phyloP scores from a whole-genome alignment of 2,329 filamentous ascomycete genomes.

The Pseudogymnoascus sp. region DNA sequence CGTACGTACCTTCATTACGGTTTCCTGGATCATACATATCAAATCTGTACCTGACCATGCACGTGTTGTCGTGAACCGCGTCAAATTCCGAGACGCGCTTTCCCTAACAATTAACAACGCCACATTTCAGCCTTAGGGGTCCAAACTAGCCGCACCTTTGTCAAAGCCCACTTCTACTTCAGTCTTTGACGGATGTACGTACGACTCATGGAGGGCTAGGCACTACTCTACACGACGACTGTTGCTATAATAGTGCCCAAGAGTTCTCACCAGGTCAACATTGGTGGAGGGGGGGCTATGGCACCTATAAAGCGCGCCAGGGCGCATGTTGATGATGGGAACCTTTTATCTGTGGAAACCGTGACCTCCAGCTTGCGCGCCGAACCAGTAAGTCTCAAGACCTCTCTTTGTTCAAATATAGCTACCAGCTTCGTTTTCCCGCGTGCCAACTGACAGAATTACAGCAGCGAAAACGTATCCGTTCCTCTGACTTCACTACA shows the following conservation, averaged over 20 bases:
- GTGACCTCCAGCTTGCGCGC: neutral
- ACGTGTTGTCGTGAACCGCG: conserved; percentile 6
- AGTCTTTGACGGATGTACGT: neutral
- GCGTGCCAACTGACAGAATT: neutral
- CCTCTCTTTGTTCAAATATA: neutral
- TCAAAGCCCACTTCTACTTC: neutral
- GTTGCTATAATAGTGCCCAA: neutral
- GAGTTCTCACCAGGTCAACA: neutral
- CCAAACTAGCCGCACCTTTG: neutral
- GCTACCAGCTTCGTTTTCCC: neutral
- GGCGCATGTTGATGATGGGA: neutral
- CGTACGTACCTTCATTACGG: neutral
- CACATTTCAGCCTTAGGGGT: neutral
- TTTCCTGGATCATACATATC: neutral
- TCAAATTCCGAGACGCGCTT: conserved; percentile 3
- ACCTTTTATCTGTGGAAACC: neutral
- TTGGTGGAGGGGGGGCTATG: neutral
- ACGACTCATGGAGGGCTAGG: neutral
- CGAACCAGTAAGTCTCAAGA: neutral
- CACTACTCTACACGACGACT: neutral
- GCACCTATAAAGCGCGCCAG: conserved; percentile 2
- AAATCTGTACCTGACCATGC: neutral
- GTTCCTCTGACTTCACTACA: neutral
- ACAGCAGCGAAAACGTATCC: neutral
- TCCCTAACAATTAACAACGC: neutral